Conservation (phyloP, 208 protist species). For the Wallacemonas sp. region DNA sequence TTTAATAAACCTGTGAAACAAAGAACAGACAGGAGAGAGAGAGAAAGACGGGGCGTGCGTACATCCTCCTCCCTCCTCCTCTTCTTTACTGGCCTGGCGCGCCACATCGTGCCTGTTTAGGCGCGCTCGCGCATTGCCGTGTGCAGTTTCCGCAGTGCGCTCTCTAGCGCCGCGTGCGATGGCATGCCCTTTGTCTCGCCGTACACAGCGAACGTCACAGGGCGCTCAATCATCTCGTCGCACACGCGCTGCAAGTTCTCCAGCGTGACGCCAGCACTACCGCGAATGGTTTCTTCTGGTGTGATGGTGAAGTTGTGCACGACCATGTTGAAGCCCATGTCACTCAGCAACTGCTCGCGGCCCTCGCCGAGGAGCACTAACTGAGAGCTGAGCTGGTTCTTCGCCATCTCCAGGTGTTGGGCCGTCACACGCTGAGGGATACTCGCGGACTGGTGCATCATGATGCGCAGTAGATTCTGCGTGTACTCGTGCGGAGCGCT, state of each 20-base stretch:
- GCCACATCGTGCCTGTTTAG: slow-evolving; percentile 9
- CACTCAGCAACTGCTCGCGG: slow-evolving; percentile 77
- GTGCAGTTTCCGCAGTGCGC: slow-evolving; percentile 51
- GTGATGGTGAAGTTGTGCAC: slow-evolving; percentile 83
- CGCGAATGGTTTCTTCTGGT: slow-evolving; percentile 65
- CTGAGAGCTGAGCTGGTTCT: slow-evolving; percentile 86
- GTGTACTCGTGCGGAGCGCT: slow-evolving; percentile 78
- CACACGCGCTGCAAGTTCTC: slow-evolving; percentile 62
- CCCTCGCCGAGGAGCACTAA: slow-evolving; percentile 82
- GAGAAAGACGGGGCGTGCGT: not conserved
- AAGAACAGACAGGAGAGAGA: not conserved
- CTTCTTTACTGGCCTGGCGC: no score
- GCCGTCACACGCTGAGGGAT: slow-evolving; percentile 78
- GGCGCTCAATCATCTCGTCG: slow-evolving; percentile 56
- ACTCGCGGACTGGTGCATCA: slow-evolving; percentile 73
- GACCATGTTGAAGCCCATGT: slow-evolving; percentile 88
- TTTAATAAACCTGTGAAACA: not conserved
- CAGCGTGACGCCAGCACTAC: slow-evolving; percentile 66
- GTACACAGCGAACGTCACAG: slow-evolving; percentile 75
- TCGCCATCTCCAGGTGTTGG: slow-evolving; percentile 84
- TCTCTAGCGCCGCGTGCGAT: slow-evolving; percentile 47
- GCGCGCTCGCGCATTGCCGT: slow-evolving; percentile 25
- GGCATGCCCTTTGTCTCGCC: slow-evolving; percentile 70
- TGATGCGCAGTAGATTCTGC: slow-evolving; percentile 59
- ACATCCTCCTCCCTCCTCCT: not conserved